Evolutionary conservation across 1,139 yeast genomes (phyloP).

Genomic region (Pichia sp.): DNA sequence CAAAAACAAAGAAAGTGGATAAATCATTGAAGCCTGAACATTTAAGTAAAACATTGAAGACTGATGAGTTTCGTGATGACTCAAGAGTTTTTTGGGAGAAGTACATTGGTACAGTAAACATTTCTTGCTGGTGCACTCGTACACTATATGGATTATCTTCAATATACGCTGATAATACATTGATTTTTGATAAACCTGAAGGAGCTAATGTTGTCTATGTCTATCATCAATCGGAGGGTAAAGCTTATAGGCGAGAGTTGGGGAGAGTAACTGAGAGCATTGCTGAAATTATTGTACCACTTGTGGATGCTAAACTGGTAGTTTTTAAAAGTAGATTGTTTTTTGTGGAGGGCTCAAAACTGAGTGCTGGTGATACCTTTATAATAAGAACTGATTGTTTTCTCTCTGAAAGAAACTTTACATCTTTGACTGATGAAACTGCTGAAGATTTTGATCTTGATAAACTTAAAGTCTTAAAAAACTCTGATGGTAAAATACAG

Average conservation of each 20-base stretch:
- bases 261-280: slow-evolving; percentile 73
- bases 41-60: too few relatives aligned
- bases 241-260: slow-evolving; percentile 41
- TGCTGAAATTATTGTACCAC: slow-evolving; percentile 61
- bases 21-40: too few relatives aligned
- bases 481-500: slow-evolving; percentile 6
- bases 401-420: slow-evolving; percentile 37
- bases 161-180: slow-evolving; percentile 40
- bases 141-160: slow-evolving; percentile 46
- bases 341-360: slow-evolving; percentile 42
- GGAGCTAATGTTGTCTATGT: slow-evolving; percentile 26
- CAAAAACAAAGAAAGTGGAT: too few relatives aligned
- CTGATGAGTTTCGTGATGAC: too few relatives aligned
- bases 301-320: slow-evolving; percentile 51
- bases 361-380: slow-evolving; percentile 58
- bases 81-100: slow-evolving; percentile 14
- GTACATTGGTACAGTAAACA: slow-evolving; percentile 64
- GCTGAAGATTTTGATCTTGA: slow-evolving; percentile 7
- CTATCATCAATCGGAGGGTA: slow-evolving; percentile 14
- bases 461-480: slow-evolving; percentile 9
- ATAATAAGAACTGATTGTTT: slow-evolving; percentile 24
- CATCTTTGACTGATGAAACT: slow-evolving; percentile 1
- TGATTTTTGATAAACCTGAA: slow-evolving; percentile 25
- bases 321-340: slow-evolving; percentile 53
- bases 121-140: slow-evolving; percentile 79